Conservation (phyloP, 805 yeast genomes). For the Saccharomycopsis sp. region DNA sequence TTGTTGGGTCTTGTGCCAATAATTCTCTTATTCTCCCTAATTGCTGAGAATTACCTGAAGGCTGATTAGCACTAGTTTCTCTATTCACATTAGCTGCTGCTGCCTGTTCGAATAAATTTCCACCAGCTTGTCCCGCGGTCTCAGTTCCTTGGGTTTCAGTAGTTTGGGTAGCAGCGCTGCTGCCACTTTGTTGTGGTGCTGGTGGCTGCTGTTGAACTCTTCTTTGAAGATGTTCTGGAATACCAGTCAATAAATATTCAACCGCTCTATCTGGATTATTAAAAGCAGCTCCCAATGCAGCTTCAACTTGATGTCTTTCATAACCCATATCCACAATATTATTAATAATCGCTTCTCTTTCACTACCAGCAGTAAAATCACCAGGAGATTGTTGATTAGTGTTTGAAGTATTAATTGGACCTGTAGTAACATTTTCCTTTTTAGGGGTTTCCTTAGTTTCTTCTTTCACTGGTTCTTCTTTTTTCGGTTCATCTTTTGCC, state of each 20-base stretch:
- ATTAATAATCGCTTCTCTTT: slow-evolving; percentile 69
- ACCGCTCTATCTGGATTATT: slow-evolving; percentile 98
- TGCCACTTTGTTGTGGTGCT: slow-evolving; percentile 21
- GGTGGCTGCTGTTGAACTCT: slow-evolving; percentile 31
- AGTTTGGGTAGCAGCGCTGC: slow-evolving; percentile 24
- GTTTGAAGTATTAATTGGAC: slow-evolving; percentile 48
- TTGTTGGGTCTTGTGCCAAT: slow-evolving; percentile 79
- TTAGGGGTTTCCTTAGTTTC: slow-evolving; percentile 23
- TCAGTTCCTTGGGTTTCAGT: slow-evolving; percentile 24
- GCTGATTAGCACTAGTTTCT: slow-evolving; percentile 31
- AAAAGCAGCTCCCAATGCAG: slow-evolving; percentile 89
- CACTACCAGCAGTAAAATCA: slow-evolving; percentile 69
- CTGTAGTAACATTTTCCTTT: slow-evolving; percentile 21
- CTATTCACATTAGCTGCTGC: slow-evolving; percentile 36
- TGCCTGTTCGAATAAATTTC: slow-evolving; percentile 37
- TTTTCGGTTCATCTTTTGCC: background rate
- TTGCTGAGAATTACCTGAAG: slow-evolving; percentile 35
- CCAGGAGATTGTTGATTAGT: slow-evolving; percentile 41
- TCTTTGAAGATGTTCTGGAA: slow-evolving; percentile 52
- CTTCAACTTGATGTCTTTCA: slow-evolving; percentile 77
- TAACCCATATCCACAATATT: slow-evolving; percentile 96
- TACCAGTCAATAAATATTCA: slow-evolving; percentile 84
- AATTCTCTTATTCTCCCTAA: slow-evolving; percentile 63
- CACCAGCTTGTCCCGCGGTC: slow-evolving; percentile 28
- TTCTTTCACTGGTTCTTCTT: slow-evolving; percentile 26